phyloP scores from a whole-genome alignment of 768 basidiomycete genomes.

The Pulveroboletus frians region DNA sequence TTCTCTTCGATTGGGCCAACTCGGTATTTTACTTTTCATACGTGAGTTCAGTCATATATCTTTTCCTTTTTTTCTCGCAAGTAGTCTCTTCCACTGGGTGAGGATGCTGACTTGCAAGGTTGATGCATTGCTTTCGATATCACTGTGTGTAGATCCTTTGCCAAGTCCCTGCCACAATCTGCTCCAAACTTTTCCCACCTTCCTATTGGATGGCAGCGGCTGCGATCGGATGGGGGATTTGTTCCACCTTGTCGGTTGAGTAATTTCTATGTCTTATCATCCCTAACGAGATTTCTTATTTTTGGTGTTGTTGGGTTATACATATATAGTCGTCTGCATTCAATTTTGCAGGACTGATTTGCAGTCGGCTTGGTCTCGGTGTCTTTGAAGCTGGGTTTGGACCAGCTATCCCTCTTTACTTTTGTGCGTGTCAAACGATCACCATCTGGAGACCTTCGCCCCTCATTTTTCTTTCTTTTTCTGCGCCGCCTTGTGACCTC shows the following conservation, averaged over 20 bases:
- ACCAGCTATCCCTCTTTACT: slow-evolving; percentile 72
- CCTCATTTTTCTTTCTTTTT: not conserved
- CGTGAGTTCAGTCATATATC: slow-evolving; percentile 33
- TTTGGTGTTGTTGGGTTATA: no score
- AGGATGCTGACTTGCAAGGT: not conserved
- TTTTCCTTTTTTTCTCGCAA: not conserved
- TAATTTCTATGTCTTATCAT: not conserved
- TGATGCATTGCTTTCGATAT: not conserved
- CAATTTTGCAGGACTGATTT: slow-evolving; percentile 54
- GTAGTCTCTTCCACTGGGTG: not conserved
- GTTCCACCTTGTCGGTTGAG: slow-evolving; percentile 67
- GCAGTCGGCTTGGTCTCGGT: slow-evolving; percentile 59
- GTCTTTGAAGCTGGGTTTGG: slow-evolving; percentile 76
- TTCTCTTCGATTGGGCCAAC: slow-evolving; percentile 67
- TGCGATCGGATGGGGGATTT: slow-evolving; percentile 72
- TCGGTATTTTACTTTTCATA: slow-evolving; percentile 79
- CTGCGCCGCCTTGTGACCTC: not conserved
- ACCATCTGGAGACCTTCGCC: not conserved
- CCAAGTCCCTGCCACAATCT: slow-evolving; percentile 60
- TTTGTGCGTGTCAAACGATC: slow-evolving; percentile 50
- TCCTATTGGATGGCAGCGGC: slow-evolving; percentile 60
- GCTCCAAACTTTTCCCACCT: slow-evolving; percentile 66
- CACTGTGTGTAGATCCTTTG: slow-evolving; percentile 50
- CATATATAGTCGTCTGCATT: slow-evolving; percentile 50
- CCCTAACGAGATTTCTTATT: not conserved